phyloP scores from a whole-genome alignment of 2,329 filamentous ascomycete genomes.

The Fusarium pseudonygamai region DNA sequence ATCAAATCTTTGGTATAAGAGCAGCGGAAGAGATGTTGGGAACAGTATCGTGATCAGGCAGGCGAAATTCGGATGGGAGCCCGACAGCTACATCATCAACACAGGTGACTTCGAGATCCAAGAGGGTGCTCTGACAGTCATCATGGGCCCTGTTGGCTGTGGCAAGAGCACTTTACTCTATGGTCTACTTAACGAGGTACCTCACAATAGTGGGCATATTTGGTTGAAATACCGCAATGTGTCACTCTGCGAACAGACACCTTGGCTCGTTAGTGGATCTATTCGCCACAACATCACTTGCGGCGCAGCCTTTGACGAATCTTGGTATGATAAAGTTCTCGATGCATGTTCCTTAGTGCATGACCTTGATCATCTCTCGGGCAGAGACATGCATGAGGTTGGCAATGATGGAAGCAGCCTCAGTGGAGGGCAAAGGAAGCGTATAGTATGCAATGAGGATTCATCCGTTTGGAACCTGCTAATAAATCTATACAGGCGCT shows the following conservation, averaged over 20 bases:
- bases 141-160: neutral
- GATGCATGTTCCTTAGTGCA: neutral
- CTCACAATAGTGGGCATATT: neutral
- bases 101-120: neutral
- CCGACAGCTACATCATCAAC: neutral
- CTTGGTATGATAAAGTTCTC: neutral
- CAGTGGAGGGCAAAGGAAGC: neutral
- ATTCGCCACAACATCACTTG: neutral
- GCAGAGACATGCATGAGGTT: neutral
- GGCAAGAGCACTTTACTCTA: neutral
- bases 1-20: neutral
- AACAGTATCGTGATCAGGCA: neutral
- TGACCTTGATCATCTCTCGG: neutral
- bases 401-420: neutral
- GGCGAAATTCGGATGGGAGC: neutral
- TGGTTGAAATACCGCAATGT: neutral
- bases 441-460: neutral
- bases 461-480: neutral
- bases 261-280: neutral
- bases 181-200: neutral
- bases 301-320: neutral
- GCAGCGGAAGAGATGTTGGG: neutral
- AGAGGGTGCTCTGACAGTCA: neutral
- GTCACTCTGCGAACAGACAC: neutral
- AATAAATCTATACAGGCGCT: neutral